Evolutionary conservation across 805 yeast genomes (phyloP), one percentile per base, ranked within the genome.

Genomic region (Wickerhamiella brachini): DNA sequence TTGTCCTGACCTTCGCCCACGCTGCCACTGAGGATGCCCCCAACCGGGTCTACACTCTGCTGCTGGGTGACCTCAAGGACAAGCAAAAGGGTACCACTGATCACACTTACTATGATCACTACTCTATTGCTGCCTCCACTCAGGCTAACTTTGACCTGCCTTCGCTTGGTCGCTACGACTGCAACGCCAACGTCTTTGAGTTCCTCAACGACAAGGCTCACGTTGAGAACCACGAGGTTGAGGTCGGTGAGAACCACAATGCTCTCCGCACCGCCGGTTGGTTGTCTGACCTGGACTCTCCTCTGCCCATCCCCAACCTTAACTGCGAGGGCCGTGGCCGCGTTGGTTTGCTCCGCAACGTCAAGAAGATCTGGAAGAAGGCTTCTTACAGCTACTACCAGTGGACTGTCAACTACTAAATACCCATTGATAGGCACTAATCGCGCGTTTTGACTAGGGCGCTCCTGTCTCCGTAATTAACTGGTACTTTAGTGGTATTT

Each of bases 111-210:
- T 76, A 76, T 65, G 70, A 73, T 63, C 79, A 76, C 62, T 76
- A 74, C 69, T 70, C 78, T 37, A 71, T 71, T 59, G 55, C 75
- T 48, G 66, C 79, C n/a, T 59, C 78, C 38, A 69, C 72, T 47
- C 69, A 72, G 65, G 76, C 72, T 51, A 75, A 75, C 71, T 76
- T 72, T 75, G 71, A 67, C 53, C 69, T 76, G 51, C 70, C 72
- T 41, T 63, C 70, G 53, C 68, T 76, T 53, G 80, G 80, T 49
- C 72, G 79, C 59, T 65, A 68, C 58, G 79, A 76, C 62, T 70
- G 71, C 56, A 68, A 65, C 49, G 77, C 79, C 47, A 76, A 76
- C 57, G 75, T 75, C 24, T 74, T 74, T 63, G 53, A 64, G 48
- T 21, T 68, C 23, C 68, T 74, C 53, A 76, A 77, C 53, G 56